Base-by-base conservation (phyloP, 495 filamentous ascomycete species). In the Trichoderma parareesei region DNA sequence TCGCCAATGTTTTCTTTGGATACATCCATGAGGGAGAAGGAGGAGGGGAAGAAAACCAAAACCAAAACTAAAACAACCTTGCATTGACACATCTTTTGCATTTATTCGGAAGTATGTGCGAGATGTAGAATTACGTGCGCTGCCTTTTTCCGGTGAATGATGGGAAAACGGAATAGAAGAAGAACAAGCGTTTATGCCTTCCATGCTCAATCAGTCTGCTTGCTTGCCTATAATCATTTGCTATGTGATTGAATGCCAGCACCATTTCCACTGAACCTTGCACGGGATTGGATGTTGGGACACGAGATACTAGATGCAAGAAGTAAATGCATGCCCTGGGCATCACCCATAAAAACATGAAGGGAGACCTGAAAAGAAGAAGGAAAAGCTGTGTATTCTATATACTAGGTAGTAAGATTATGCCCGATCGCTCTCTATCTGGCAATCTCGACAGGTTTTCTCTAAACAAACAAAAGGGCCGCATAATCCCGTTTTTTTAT, bases 141-240 rank as follows among this genome's bases (percentile, higher is more conserved):
- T 37, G 53, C 27, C 20, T 33, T 35, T 57, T 57, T n/a, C n/a
- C 53, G 27, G 53, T 57, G 53, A 27, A 57, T 57, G 53, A 57
- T 57, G 53, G 1, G 53, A 57, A 38, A 57, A 13, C 27, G 40
- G 27, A 57, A 57, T 57, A 57, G 53, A 57, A 57, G 53, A 37
- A 57, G 44, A 57, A 57, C 27, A 57, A 35, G 33, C 33, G 53
- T 33, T 57, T 57, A 57, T 57, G 53, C 53, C 53, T 57, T 57
- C 33, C 53, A 57, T 35, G 20, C 4, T 7, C 8, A 18, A 16
- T 5, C 14, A n/a, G 4, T 49, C n/a, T 16, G 18, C 20, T 4
- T 49, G 46, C 20, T 49, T 41, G 40, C 40, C 6, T 7, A 41
- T 7, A 6, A 11, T 41, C 6, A 6, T 41, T 11, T 41, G 40